These are phyloP conservation scores for Hamamelis virginiana DNA, from an alignment of 164 flowering plant species.

Conservation along the genomic window DNA sequence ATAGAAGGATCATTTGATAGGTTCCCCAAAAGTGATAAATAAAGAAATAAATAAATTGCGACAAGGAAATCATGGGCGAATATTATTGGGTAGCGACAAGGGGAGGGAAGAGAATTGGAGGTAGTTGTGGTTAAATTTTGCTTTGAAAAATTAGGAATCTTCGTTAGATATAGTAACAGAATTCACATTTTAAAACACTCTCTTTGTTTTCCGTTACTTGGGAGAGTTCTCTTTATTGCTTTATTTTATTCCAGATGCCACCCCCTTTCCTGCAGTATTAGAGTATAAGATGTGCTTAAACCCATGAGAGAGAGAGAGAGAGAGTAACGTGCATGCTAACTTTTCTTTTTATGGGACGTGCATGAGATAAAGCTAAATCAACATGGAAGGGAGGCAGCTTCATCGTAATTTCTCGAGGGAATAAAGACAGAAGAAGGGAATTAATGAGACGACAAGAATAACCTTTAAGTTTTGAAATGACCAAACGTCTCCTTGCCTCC, in stretches of 20 bases:
- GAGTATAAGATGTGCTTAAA: conserved; percentile 13
- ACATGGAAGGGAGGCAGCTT: conserved; percentile 33
- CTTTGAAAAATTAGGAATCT: conserved; percentile 11
- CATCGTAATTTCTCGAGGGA: conserved; percentile 56
- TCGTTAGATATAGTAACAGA: conserved; percentile 2
- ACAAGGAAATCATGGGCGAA: no score
- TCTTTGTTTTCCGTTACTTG: conserved; percentile 13
- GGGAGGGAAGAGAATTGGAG: neutral
- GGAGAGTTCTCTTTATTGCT: conserved; percentile 37
- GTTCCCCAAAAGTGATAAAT: neutral
- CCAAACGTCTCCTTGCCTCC: neutral
- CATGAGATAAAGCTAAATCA: conserved; percentile 35
- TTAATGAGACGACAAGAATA: conserved; percentile 38
- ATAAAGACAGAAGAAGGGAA: conserved; percentile 35
- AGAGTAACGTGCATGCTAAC: conserved; percentile 37
- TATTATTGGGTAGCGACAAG: neutral
- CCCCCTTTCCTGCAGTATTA: conserved; percentile 15
- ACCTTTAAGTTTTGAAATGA: conserved; percentile 28
- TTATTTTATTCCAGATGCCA: conserved; percentile 40
- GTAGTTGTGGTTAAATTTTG: neutral
- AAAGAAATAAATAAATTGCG: no score
- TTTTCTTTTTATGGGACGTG: conserved; percentile 44
- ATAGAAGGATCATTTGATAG: no score
- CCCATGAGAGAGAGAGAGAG: conserved; percentile 25
- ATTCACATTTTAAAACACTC: conserved; percentile 17